Percentiles rank a stretch among this genome's conserved stretches.
Evolutionary conservation across 192 early-diverging fungal species (phyloP).

Genomic region (Dissophora globulifera): DNA sequence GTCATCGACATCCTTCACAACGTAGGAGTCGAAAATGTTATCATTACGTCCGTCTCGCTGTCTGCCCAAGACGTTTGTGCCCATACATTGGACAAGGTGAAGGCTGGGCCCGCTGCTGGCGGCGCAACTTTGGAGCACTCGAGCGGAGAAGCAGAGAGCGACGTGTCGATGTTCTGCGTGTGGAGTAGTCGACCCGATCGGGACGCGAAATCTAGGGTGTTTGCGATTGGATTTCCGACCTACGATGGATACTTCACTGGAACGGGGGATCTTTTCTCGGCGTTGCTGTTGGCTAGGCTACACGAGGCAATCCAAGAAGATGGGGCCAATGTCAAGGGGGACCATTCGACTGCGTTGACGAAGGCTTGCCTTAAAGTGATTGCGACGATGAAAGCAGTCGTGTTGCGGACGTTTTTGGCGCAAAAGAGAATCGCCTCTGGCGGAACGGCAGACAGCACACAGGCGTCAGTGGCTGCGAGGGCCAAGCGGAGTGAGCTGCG

Average conservation of each 20-base stretch:
- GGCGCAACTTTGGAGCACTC: background rate
- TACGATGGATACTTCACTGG: conserved; percentile 87
- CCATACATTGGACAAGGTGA: background rate
- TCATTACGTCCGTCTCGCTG: conserved; percentile 80
- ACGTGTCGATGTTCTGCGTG: conserved; percentile 25
- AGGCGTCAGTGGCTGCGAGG: conserved; percentile 48
- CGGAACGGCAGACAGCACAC: conserved; percentile 12
- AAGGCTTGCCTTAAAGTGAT: conserved; percentile 76
- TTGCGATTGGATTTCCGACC: conserved; percentile 80
- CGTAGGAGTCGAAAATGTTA: conserved; percentile 72
- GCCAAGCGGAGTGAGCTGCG: conserved; percentile 75
- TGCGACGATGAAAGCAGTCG: conserved; percentile 75
- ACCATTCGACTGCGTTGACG: conserved; percentile 31
- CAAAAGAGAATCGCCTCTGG: conserved; percentile 38
- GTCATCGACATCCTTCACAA: conserved; percentile 73
- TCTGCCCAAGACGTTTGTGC: conserved; percentile 34
- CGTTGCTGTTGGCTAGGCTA: conserved; percentile 73
- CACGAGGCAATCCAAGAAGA: conserved; percentile 40
- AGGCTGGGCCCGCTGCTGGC: background rate
- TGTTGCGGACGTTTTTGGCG: conserved; percentile 65
- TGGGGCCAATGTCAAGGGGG: background rate
- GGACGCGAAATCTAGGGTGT: conserved; percentile 52
- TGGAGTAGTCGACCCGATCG: conserved; percentile 13
- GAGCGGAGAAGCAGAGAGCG: background rate
- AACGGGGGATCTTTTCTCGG: conserved; percentile 92